Evolutionary conservation across 1,139 yeast species (phyloP).

Genomic region (Candida sojae): DNA sequence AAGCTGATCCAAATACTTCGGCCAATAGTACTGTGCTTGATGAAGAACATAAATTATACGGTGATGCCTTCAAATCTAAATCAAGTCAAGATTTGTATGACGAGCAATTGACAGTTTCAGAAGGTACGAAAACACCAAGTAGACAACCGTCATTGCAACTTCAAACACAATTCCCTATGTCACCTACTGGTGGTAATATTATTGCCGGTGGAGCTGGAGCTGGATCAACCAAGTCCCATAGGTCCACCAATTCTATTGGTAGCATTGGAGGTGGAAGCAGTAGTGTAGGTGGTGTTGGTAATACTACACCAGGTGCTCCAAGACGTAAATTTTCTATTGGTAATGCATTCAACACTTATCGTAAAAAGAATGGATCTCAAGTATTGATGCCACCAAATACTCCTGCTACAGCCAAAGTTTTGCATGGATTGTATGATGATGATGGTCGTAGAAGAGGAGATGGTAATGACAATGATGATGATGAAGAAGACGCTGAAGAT

Average conservation of each 20-base stretch:
- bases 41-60: conserved; percentile 42
- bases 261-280: conserved; percentile 18
- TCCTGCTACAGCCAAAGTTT: conserved; percentile 49
- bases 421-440: conserved; percentile 40
- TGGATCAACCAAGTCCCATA: conserved; percentile 19
- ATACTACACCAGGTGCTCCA: conserved; percentile 36
- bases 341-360: conserved; percentile 46
- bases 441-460: conserved; percentile 17
- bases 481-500: conserved; percentile 23
- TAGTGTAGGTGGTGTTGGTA: conserved; percentile 20
- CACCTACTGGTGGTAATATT: conserved; percentile 8
- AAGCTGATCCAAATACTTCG: conserved; percentile 16
- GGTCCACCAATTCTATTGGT: conserved; percentile 23
- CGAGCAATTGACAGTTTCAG: conserved; percentile 14
- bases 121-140: conserved; percentile 29
- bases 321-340: conserved; percentile 68
- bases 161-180: conserved; percentile 25
- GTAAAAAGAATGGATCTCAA: conserved; percentile 50
- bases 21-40: conserved; percentile 14
- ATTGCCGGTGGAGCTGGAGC: conserved; percentile 8
- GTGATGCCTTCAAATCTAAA: conserved; percentile 45
- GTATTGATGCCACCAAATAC: conserved; percentile 50
- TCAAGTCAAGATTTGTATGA: conserved; percentile 29
- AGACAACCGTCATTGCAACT: conserved; percentile 43
- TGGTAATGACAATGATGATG: too few species aligned